A percentile compares a stretch with the other conserved stretches of the same genome.
Conservation (phyloP, 345 rosid genomes). For the Mangifera indica region DNA sequence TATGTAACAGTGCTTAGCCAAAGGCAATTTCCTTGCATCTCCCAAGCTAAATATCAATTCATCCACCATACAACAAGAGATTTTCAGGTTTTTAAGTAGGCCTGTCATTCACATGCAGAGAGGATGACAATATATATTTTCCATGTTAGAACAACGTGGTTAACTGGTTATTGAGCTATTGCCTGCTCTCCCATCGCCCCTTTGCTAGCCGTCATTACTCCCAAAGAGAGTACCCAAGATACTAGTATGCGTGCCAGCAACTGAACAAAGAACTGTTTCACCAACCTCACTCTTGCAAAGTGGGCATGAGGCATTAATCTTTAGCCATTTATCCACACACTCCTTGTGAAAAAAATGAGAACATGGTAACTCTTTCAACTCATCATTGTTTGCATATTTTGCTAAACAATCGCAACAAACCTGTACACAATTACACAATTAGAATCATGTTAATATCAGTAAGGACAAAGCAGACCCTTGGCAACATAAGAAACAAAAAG, state of each 20-base stretch:
- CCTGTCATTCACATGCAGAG: not conserved
- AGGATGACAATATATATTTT: not conserved
- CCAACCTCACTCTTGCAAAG: slow-evolving; percentile 92
- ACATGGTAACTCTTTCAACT: slow-evolving; percentile 88
- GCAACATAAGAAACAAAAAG: not conserved
- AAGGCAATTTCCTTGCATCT: slow-evolving; percentile 6
- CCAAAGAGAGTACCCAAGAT: slow-evolving; percentile 37
- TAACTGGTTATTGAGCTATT: slow-evolving; percentile 34
- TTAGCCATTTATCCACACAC: slow-evolving; percentile 95
- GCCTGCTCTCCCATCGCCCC: slow-evolving; percentile 37
- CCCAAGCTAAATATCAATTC: slow-evolving; percentile 4
- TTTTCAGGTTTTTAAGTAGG: slow-evolving; percentile 17
- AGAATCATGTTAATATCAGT: not conserved
- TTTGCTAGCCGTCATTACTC: slow-evolving; percentile 31
- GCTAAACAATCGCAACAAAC: slow-evolving; percentile 97
- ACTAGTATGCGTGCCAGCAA: slow-evolving; percentile 37
- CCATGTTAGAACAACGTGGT: slow-evolving; percentile 28
- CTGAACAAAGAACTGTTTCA: slow-evolving; percentile 43
- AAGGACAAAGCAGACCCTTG: not conserved
- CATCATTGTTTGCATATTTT: slow-evolving; percentile 87
- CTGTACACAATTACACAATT: slow-evolving; percentile 29
- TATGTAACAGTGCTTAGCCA: not conserved
- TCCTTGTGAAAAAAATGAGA: slow-evolving; percentile 92
- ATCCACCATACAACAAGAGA: slow-evolving; percentile 5
- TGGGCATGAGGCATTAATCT: slow-evolving; percentile 90